Evolutionary conservation across 495 filamentous ascomycete species (phyloP).

Genomic region (Talaromyces wortmannii): DNA sequence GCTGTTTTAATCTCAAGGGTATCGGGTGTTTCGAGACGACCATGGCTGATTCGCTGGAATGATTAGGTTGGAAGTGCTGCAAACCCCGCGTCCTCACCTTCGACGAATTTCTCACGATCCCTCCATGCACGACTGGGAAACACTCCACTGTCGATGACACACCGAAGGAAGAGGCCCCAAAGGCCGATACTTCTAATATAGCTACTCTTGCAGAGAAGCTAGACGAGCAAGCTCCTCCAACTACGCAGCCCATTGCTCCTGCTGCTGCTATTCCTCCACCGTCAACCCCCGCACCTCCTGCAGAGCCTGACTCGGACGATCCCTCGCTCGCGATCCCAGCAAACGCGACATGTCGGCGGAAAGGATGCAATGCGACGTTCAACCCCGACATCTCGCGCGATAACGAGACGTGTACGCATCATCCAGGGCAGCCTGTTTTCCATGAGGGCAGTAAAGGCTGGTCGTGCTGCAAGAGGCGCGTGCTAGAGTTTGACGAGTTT

Average conservation of each 20-base stretch:
- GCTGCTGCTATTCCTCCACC: slow-evolving; percentile 46
- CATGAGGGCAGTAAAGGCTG: slow-evolving; percentile 98
- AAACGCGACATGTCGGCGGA: slow-evolving; percentile 70
- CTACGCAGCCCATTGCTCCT: slow-evolving; percentile 38
- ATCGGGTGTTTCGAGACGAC: background rate
- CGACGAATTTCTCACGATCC: slow-evolving; percentile 93
- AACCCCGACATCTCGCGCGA: slow-evolving; percentile 51
- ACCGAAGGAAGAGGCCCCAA: slow-evolving; percentile 46
- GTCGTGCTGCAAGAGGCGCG: slow-evolving; percentile 90
- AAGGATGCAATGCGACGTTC: slow-evolving; percentile 63
- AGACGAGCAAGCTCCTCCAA: slow-evolving; percentile 21
- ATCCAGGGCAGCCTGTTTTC: slow-evolving; percentile 84
- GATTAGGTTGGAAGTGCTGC: slow-evolving; percentile 95
- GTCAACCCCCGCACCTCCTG: slow-evolving; percentile 56
- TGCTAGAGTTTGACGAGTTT: slow-evolving; percentile 97
- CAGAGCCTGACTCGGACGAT: slow-evolving; percentile 87
- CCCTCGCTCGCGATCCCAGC: slow-evolving; percentile 59
- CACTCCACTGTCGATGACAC: slow-evolving; percentile 83
- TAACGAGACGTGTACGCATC: slow-evolving; percentile 75
- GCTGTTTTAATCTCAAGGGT: slow-evolving; percentile 1
- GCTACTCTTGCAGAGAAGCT: slow-evolving; percentile 13
- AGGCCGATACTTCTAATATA: slow-evolving; percentile 12
- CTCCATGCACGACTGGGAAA: slow-evolving; percentile 89
- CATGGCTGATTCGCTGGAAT: background rate
- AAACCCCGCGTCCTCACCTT: slow-evolving; percentile 97